phyloP scores from a whole-genome alignment of 805 yeast species.

The Cyberlindnera euphorbiiphila region DNA sequence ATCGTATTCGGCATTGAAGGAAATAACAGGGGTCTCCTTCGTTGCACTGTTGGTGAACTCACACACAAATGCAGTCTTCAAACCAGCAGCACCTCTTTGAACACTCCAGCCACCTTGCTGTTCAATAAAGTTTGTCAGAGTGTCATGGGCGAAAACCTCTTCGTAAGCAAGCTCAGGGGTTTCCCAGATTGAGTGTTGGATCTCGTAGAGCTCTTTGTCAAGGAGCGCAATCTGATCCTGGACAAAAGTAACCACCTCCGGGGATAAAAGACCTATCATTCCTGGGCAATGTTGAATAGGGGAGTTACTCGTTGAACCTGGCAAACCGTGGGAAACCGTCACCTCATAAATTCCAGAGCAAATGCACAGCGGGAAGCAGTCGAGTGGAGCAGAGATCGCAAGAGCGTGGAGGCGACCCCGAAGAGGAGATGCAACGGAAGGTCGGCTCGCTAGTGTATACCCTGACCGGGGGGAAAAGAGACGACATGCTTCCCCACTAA shows the following conservation, averaged over 20 bases:
- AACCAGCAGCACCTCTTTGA: conserved; percentile 1
- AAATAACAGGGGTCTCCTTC: conserved; percentile 2
- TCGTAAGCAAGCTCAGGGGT: conserved; percentile 7
- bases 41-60: conserved; percentile 1
- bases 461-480: no score
- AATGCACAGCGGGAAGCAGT: no score
- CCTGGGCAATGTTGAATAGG: no score
- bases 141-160: conserved; percentile 10
- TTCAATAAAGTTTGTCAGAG: conserved; percentile 5
- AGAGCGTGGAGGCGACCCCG: no score
- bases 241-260: conserved; percentile 1
- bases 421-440: no score
- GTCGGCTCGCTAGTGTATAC: no score
- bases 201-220: conserved; percentile 3
- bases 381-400: no score
- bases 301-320: no score
- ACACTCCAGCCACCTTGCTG: conserved; percentile 9
- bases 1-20: conserved; percentile 12
- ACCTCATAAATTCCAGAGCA: no score
- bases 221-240: conserved; percentile 1
- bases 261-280: no score
- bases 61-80: conserved; percentile 9
- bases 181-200: conserved; percentile 7
- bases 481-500: no score
- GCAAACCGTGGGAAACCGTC: no score